Percentiles rank a stretch among this genome's conserved stretches.
These are phyloP conservation scores for Hericium rajendrae DNA, from an alignment of 768 basidiomycete genomes.

Conservation along the genomic window DNA sequence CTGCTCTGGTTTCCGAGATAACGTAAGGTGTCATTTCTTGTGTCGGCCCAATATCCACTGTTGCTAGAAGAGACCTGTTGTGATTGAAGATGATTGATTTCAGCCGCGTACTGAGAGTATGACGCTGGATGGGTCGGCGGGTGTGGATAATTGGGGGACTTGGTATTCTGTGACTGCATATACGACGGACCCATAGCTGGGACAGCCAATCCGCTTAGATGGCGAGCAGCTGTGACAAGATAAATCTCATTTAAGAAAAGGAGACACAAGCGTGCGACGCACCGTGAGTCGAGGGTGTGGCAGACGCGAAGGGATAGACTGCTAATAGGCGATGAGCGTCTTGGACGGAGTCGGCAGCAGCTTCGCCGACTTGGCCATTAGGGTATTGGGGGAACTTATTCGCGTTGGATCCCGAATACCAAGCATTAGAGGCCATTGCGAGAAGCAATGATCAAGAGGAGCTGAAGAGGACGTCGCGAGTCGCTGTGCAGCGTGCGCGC, in stretches of 20 bases:
- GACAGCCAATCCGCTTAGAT: slow-evolving; percentile 50
- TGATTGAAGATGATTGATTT: slow-evolving; percentile 47
- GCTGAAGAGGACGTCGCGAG: background rate
- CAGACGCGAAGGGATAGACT: slow-evolving; percentile 66
- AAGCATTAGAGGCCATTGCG: slow-evolving; percentile 9
- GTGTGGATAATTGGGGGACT: slow-evolving; percentile 19
- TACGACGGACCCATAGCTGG: slow-evolving; percentile 55
- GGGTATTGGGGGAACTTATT: background rate
- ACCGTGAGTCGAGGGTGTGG: slow-evolving; percentile 74
- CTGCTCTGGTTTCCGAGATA: slow-evolving; percentile 41
- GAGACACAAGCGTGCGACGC: slow-evolving; percentile 10
- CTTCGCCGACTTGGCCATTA: slow-evolving; percentile 1
- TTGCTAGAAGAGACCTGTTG: slow-evolving; percentile 34
- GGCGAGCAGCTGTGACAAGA: slow-evolving; percentile 45
- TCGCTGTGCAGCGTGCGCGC: background rate
- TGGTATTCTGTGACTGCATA: slow-evolving; percentile 47
- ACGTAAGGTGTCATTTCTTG: slow-evolving; percentile 51
- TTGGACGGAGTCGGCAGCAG: slow-evolving; percentile 42
- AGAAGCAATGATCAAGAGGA: background rate
- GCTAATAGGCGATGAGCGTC: slow-evolving; percentile 59
- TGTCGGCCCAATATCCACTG: slow-evolving; percentile 53
- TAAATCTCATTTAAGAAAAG: slow-evolving; percentile 2
- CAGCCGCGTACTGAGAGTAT: slow-evolving; percentile 61
- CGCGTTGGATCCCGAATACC: slow-evolving; percentile 3
- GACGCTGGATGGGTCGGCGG: slow-evolving; percentile 34